A percentile compares a stretch with the other conserved stretches of the same genome.
These are phyloP conservation scores for Neurospora sp. DNA, from an alignment of 495 filamentous ascomycete species.

Conservation along the genomic window DNA sequence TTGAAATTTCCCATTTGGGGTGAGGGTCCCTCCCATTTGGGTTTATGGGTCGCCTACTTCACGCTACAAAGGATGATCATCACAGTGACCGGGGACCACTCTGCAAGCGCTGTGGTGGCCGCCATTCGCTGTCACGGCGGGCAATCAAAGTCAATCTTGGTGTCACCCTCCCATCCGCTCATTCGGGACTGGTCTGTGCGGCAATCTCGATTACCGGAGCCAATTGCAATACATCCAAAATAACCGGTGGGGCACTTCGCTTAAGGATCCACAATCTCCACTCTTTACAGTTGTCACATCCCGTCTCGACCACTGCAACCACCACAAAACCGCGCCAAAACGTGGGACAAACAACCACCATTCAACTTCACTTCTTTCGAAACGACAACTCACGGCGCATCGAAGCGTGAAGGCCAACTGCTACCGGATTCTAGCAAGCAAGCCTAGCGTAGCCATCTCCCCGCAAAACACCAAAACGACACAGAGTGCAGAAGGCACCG, in stretches of 20 bases:
- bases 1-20: neutral
- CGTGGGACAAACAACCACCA: neutral
- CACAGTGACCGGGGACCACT: neutral
- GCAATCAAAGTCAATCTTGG: neutral
- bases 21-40: neutral
- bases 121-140: neutral
- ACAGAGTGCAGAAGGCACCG: too few species aligned
- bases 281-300: neutral
- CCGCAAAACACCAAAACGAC: neutral
- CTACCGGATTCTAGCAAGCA: neutral
- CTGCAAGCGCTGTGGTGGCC: neutral
- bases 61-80: neutral
- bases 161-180: neutral
- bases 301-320: neutral
- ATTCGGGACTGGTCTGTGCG: neutral
- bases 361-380: neutral
- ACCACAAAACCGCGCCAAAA: neutral
- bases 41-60: neutral
- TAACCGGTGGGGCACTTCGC: neutral
- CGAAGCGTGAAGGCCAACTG: neutral
- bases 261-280: neutral
- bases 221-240: neutral
- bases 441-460: neutral
- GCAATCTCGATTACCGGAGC: neutral
- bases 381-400: neutral